Percentiles rank a stretch among this genome's conserved stretches.
These are phyloP conservation scores for Sarocladium oryzae DNA, from an alignment of 2,329 filamentous ascomycete genomes.

Conservation along the genomic window DNA sequence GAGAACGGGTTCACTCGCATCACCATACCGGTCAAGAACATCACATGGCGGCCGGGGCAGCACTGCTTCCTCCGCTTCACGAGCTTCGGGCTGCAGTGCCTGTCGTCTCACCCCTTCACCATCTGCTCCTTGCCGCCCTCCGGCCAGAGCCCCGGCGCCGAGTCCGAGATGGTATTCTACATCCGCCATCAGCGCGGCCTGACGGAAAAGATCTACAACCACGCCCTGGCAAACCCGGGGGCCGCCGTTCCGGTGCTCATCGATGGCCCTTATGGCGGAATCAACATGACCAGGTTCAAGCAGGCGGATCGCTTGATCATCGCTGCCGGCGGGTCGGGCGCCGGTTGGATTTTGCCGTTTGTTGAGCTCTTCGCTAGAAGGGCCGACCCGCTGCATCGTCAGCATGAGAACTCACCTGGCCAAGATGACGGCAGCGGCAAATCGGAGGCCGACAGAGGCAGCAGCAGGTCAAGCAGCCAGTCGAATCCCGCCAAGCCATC, in stretches of 20 bases:
- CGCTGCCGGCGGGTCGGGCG: conserved; percentile 50
- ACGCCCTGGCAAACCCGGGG: conserved; percentile 30
- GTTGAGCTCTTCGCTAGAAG: conserved; percentile 29
- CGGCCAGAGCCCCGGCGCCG: conserved; percentile 11
- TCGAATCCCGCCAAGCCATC: conserved; percentile 6
- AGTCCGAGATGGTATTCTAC: conserved; percentile 44
- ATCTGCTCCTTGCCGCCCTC: conserved; percentile 40
- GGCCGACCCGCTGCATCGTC: not conserved
- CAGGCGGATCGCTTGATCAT: conserved; percentile 38
- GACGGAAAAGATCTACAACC: conserved; percentile 37
- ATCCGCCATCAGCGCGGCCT: conserved; percentile 42
- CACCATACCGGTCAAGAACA: conserved; percentile 31
- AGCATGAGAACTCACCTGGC: not conserved
- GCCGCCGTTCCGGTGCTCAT: conserved; percentile 38
- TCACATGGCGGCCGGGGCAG: conserved; percentile 45
- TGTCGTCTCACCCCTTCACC: conserved; percentile 49
- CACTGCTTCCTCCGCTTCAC: conserved; percentile 50
- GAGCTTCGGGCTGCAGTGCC: conserved; percentile 32
- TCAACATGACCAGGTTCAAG: conserved; percentile 28
- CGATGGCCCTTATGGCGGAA: conserved; percentile 54
- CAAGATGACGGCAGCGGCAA: not conserved
- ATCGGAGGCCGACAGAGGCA: not conserved
- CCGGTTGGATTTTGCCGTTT: conserved; percentile 43
- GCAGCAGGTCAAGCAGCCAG: not conserved
- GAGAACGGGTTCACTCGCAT: conserved; percentile 32